Percentiles rank a stretch among this genome's conserved stretches.
Conservation (phyloP, 2,329 filamentous ascomycete species). For the Xylariaceae sp. region DNA sequence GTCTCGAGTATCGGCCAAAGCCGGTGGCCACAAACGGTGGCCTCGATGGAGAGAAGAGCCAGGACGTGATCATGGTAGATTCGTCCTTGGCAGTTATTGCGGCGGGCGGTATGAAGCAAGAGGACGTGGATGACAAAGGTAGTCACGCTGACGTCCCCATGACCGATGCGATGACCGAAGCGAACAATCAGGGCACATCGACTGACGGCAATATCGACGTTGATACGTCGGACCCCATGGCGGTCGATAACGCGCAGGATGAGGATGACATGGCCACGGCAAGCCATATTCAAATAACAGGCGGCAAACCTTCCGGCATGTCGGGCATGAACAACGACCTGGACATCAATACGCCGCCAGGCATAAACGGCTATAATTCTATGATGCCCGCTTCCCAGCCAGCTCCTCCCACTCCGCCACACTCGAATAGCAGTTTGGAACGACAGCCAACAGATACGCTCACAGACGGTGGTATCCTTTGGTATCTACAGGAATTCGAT, state of each 20-base stretch:
- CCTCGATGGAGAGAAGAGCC: constrained; percentile 35
- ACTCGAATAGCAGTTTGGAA: constrained; percentile 54
- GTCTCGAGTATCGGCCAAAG: constrained; percentile 50
- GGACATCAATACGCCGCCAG: constrained; percentile 41
- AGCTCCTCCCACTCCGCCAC: constrained; percentile 60
- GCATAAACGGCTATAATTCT: constrained; percentile 41
- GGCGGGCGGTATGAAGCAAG: constrained; percentile 32
- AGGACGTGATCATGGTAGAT: constrained; percentile 49
- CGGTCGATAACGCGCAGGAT: constrained; percentile 28
- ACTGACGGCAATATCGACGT: constrained; percentile 41
- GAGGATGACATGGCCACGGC: constrained; percentile 3
- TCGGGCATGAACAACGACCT: constrained; percentile 28
- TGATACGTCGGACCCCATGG: constrained; percentile 37
- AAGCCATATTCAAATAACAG: constrained; percentile 14
- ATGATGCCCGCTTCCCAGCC: constrained; percentile 30
- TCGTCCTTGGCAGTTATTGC: constrained; percentile 44
- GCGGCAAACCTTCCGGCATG: constrained; percentile 25
- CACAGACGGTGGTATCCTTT: constrained; percentile 71
- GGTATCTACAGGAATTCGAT: constrained; percentile 81
- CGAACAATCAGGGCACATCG: constrained; percentile 33
- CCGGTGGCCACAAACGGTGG: constrained; percentile 31
- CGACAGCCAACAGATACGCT: constrained; percentile 49
- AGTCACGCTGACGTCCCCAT: neutral
- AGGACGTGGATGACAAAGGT: constrained; percentile 31
- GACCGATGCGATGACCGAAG: constrained; percentile 28